Conservation (phyloP, 2,329 filamentous ascomycete species). For the Whalleya microplaca region DNA sequence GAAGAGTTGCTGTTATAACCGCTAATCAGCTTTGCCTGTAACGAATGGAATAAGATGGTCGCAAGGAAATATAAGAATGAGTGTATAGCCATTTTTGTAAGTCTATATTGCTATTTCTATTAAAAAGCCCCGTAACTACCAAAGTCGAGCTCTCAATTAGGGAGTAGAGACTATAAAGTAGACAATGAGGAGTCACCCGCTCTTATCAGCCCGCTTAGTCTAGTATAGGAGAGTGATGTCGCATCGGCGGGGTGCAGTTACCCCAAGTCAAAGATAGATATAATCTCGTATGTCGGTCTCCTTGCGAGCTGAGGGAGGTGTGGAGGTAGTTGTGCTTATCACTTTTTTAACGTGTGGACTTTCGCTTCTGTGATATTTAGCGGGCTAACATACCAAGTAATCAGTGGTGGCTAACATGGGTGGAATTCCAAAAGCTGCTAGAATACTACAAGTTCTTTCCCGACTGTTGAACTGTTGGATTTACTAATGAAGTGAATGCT, state of each 20-base stretch:
- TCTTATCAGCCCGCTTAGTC: no score
- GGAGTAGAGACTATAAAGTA: no score
- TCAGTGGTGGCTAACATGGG: no score
- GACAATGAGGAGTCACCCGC: no score
- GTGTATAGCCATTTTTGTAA: constrained; percentile 14
- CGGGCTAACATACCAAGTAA: no score
- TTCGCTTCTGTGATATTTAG: no score
- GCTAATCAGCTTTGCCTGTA: constrained; percentile 10
- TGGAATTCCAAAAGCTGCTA: no score
- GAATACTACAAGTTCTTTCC: no score
- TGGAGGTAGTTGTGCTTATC: not conserved
- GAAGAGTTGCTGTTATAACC: constrained; percentile 13
- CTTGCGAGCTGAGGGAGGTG: not conserved
- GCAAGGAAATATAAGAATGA: constrained; percentile 11
- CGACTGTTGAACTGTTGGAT: no score
- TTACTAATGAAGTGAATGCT: no score
- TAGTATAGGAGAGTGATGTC: not conserved
- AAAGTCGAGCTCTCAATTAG: no score
- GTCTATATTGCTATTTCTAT: not conserved
- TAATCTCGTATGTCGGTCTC: not conserved
- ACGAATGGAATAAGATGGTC: constrained; percentile 12
- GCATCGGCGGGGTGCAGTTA: not conserved
- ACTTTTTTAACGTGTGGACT: no score
- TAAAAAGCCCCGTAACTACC: not conserved
- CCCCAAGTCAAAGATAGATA: not conserved